These are phyloP conservation scores for Cymodocea nodosa DNA, from an alignment of 116 monocot genomes.

Conservation along the genomic window DNA sequence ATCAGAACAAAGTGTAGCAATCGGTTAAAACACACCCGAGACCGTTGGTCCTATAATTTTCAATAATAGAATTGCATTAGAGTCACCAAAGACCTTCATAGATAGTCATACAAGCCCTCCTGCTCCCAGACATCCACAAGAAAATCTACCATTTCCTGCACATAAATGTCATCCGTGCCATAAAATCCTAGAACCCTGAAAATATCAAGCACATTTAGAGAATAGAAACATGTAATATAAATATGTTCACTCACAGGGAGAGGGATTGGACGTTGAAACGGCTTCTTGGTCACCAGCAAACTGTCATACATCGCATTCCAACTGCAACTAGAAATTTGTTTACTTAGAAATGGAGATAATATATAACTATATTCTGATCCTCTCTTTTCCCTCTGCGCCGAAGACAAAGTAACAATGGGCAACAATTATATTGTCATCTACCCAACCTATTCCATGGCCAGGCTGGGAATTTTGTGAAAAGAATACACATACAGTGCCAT, in stretches of 20 bases:
- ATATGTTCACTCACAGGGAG: constrained; percentile 45
- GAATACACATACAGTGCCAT: no score
- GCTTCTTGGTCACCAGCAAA: constrained; percentile 79
- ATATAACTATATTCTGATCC: not conserved
- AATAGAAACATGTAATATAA: not conserved
- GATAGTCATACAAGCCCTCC: constrained; percentile 83
- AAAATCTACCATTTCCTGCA: constrained; percentile 98
- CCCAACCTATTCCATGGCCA: no score
- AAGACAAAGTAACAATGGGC: not conserved
- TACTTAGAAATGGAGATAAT: not conserved
- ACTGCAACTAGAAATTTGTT: constrained; percentile 25
- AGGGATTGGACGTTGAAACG: constrained; percentile 62
- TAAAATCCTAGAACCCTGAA: no score
- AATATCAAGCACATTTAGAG: not conserved
- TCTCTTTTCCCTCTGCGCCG: no score
- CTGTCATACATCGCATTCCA: constrained; percentile 95
- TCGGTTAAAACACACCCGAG: not conserved
- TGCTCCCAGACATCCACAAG: constrained; percentile 95
- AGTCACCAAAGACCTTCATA: not conserved
- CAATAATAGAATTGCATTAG: not conserved
- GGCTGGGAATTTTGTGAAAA: no score
- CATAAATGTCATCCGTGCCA: not conserved
- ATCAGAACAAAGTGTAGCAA: not conserved
- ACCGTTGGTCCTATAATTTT: not conserved
- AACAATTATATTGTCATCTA: no score